Evolutionary conservation across 352 stramenopile species (phyloP).

Genomic region (Lagenidium sp.): DNA sequence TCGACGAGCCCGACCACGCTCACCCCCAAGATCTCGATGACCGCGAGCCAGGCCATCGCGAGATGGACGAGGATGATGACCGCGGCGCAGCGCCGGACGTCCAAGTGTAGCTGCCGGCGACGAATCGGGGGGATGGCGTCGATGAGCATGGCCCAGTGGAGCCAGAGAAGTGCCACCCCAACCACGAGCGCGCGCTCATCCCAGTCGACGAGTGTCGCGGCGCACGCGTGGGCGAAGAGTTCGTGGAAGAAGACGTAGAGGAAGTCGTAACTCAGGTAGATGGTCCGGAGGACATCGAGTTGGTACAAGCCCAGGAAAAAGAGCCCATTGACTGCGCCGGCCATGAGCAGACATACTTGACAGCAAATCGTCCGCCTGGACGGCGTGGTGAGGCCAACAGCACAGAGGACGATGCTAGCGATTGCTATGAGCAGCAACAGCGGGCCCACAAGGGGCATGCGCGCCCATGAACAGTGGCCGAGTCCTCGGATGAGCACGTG

Average conservation of each 20-base stretch:
- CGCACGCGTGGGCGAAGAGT: slow-evolving; percentile 1
- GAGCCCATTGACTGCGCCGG: not conserved
- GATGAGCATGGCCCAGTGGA: slow-evolving; percentile 18
- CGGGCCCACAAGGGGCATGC: not conserved
- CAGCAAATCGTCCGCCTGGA: too few relatives aligned
- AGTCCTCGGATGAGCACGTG: not conserved
- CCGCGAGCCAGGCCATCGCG: not conserved
- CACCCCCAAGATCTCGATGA: not conserved
- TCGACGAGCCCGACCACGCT: not conserved
- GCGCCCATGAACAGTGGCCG: too few relatives aligned
- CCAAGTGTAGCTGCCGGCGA: not conserved
- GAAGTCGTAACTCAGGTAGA: slow-evolving; percentile 9
- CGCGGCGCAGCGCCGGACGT: not conserved
- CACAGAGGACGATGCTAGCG: not conserved
- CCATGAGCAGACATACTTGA: too few relatives aligned
- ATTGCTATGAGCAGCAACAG: not conserved
- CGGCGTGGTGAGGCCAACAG: not conserved
- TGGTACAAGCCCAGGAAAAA: slow-evolving; percentile 3
- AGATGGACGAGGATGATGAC: not conserved
- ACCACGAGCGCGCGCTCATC: not conserved
- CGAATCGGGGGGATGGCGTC: slow-evolving; percentile 6
- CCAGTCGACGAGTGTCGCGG: slow-evolving; percentile 2
- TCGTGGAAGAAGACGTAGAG: slow-evolving; percentile 5
- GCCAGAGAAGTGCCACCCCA: slow-evolving; percentile 1
- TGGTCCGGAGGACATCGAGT: slow-evolving; percentile 1